Conservation (phyloP, 371 early-diverging fungal genomes). For the Rhizomucor pusillus region DNA sequence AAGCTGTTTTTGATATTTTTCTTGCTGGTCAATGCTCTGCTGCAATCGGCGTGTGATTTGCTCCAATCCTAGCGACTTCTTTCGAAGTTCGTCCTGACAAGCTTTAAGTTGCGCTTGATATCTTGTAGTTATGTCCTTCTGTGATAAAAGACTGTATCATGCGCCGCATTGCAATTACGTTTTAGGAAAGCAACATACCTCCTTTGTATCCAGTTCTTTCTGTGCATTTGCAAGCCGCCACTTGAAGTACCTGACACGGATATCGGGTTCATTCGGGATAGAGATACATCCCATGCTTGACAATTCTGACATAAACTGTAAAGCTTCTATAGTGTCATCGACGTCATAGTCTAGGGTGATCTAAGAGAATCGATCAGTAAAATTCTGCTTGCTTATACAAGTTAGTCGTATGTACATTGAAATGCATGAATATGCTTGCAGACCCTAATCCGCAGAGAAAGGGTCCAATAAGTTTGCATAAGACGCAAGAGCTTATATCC, state of each 20-base stretch:
- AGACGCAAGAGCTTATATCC: constrained; percentile 3
- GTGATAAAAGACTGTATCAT: too few species aligned
- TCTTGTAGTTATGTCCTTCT: too few species aligned
- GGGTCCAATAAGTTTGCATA: constrained; percentile 4
- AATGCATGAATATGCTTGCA: constrained; percentile 11
- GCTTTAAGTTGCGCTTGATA: too few species aligned
- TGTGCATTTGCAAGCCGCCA: background rate
- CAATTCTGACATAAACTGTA: constrained; percentile 6
- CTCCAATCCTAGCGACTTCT: too few species aligned
- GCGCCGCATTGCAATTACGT: too few species aligned
- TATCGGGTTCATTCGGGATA: constrained; percentile 8
- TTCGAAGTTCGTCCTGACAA: too few species aligned
- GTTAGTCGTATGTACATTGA: constrained; percentile 6
- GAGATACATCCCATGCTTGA: constrained; percentile 6
- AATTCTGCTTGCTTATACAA: too few species aligned
- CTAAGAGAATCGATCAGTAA: background rate
- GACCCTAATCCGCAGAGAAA: constrained; percentile 9
- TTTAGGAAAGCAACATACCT: background rate
- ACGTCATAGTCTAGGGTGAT: constrained; percentile 4
- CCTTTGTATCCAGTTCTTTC: background rate
- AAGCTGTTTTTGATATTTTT: too few species aligned
- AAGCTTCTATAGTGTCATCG: constrained; percentile 9
- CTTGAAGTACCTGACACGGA: constrained; percentile 8
- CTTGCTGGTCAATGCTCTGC: too few species aligned
- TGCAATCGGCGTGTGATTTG: too few species aligned